These are phyloP conservation scores for Curvularia sp. DNA, from an alignment of 2,329 filamentous ascomycete genomes.

Conservation along the genomic window DNA sequence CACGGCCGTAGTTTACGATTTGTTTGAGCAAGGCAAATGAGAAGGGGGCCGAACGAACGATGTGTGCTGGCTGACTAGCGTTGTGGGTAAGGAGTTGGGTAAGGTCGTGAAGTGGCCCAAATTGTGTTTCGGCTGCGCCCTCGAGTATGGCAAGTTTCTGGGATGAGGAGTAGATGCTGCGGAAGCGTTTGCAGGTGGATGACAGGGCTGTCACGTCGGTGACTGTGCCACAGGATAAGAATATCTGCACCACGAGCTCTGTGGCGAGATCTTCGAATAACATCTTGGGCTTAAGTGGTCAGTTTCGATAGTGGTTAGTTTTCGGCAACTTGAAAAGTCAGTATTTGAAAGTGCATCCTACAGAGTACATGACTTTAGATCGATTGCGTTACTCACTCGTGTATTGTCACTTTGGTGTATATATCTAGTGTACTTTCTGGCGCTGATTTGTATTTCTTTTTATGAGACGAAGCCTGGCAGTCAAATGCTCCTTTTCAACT, in stretches of 20 bases:
- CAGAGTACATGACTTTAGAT: not conserved
- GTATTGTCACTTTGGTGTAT: slow-evolving; percentile 8
- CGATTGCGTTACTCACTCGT: slow-evolving; percentile 13
- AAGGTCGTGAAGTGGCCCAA: slow-evolving; percentile 65
- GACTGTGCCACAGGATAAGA: slow-evolving; percentile 60
- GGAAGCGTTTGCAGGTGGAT: slow-evolving; percentile 62
- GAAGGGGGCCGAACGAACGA: slow-evolving; percentile 60
- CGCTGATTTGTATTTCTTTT: not conserved
- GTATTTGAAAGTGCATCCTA: not conserved
- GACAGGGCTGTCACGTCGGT: slow-evolving; percentile 62
- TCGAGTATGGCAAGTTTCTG: slow-evolving; percentile 63
- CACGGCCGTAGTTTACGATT: slow-evolving; percentile 60
- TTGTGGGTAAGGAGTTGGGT: slow-evolving; percentile 68
- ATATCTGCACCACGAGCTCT: slow-evolving; percentile 65
- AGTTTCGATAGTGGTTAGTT: not conserved
- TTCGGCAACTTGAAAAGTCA: slow-evolving; percentile 5
- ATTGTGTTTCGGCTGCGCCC: slow-evolving; percentile 61
- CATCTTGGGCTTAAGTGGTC: slow-evolving; percentile 52
- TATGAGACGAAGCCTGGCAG: not conserved
- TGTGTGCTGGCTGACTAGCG: slow-evolving; percentile 63
- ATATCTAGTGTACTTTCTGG: not conserved
- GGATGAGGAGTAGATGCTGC: slow-evolving; percentile 59
- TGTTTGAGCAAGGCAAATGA: slow-evolving; percentile 64
- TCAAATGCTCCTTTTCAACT: slow-evolving; percentile 1
- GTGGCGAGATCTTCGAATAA: slow-evolving; percentile 62